These are phyloP conservation scores for Mucor sp. DNA, from an alignment of 371 early-diverging fungal species.

Conservation along the genomic window DNA sequence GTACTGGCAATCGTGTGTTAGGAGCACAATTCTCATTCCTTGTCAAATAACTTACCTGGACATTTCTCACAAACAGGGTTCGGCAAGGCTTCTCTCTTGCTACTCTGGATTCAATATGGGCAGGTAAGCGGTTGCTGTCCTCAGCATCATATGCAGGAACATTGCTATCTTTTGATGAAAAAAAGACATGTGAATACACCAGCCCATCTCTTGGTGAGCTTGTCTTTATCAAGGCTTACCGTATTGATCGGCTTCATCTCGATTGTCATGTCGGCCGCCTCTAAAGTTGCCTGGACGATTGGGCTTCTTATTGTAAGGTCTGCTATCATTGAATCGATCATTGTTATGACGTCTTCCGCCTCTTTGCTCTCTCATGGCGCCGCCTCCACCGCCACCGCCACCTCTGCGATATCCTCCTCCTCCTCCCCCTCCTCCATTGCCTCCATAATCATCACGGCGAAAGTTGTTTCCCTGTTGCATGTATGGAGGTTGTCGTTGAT, in stretches of 20 bases:
- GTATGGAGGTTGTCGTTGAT: background rate
- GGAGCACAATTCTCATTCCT: background rate
- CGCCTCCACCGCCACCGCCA: conserved; percentile 23
- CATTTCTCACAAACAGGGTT: conserved; percentile 58
- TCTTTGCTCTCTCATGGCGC: conserved; percentile 29
- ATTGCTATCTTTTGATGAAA: background rate
- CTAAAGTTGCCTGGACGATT: conserved; percentile 7
- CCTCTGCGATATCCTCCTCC: conserved; percentile 18
- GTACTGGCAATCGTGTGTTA: conserved; percentile 35
- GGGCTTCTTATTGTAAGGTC: conserved; percentile 24
- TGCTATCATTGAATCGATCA: conserved; percentile 22
- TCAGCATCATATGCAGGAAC: conserved; percentile 20
- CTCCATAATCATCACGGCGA: conserved; percentile 26
- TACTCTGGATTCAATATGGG: conserved; percentile 46
- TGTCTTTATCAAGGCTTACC: conserved; percentile 25
- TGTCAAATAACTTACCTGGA: conserved; percentile 43
- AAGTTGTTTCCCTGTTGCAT: conserved; percentile 1
- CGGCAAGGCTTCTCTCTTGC: conserved; percentile 55
- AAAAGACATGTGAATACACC: background rate
- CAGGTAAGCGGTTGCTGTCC: conserved; percentile 29
- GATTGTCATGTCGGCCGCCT: conserved; percentile 15
- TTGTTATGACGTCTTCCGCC: conserved; percentile 20
- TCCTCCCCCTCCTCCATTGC: conserved; percentile 15
- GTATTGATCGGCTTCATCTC: conserved; percentile 13
- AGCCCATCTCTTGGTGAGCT: too few relatives aligned